phyloP scores from a whole-genome alignment of 108 stramenopile species.

The Pseudonitzschia multiseries region DNA sequence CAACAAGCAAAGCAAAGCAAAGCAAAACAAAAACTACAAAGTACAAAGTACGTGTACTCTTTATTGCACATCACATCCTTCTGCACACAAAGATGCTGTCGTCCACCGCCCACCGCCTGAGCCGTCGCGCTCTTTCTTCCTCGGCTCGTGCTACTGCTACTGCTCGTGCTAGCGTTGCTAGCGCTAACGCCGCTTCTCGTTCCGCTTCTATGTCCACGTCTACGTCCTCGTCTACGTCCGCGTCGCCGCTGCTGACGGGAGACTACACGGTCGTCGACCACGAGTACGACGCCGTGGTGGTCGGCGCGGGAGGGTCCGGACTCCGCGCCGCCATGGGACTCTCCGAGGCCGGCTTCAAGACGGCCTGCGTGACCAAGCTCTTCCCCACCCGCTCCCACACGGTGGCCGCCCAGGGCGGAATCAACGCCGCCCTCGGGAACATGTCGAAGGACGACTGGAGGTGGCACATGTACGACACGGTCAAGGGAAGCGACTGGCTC shows the following conservation, averaged over 20 bases:
- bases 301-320: slow-evolving; percentile 98
- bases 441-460: slow-evolving; percentile 96
- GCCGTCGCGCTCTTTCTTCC: too few relatives aligned
- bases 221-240: background rate
- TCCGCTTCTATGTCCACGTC: too few relatives aligned
- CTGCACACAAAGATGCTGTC: too few relatives aligned
- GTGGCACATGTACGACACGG: slow-evolving; percentile 99
- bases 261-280: slow-evolving; percentile 96
- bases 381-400: slow-evolving; percentile 99
- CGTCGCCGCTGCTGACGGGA: slow-evolving; percentile 20
- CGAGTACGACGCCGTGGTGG: slow-evolving; percentile 97
- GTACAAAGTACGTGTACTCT: too few relatives aligned
- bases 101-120: too few relatives aligned
- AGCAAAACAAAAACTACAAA: too few relatives aligned
- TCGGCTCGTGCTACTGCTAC: too few relatives aligned
- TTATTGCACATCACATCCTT: too few relatives aligned
- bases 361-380: slow-evolving; percentile 98
- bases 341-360: slow-evolving; percentile 97
- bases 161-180: background rate
- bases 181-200: background rate
- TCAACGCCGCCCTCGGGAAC: slow-evolving; percentile 98
- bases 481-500: slow-evolving; percentile 98
- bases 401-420: slow-evolving; percentile 99
- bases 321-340: slow-evolving; percentile 99
- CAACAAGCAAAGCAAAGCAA: too few relatives aligned